A percentile compares a stretch with the other conserved stretches of the same genome.
Conservation (phyloP, 371 early-diverging fungal genomes). For the Mortierella sp. region DNA sequence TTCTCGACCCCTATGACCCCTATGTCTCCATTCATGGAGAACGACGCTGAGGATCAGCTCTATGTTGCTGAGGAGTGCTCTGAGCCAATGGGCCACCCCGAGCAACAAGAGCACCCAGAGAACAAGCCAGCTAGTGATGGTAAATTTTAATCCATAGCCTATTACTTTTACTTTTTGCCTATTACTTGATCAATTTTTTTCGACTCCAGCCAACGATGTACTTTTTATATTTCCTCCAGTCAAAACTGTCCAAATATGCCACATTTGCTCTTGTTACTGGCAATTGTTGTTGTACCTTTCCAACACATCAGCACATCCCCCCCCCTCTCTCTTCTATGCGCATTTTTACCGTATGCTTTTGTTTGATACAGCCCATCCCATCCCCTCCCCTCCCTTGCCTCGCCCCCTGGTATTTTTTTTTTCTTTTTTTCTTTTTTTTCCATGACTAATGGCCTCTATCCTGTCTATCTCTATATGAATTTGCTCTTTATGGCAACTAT, state of each 20-base stretch:
- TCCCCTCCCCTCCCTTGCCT: neutral
- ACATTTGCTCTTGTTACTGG: neutral
- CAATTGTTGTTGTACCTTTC: neutral
- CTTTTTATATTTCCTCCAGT: neutral
- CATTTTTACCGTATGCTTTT: constrained; percentile 6
- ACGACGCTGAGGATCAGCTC: constrained; percentile 47
- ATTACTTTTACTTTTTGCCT: neutral
- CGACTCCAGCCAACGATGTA: constrained; percentile 2
- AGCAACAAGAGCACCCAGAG: constrained; percentile 24
- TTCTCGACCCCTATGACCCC: constrained; percentile 56
- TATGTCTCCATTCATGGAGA: constrained; percentile 56
- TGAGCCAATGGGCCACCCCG: constrained; percentile 13
- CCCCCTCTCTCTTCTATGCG: constrained; percentile 8
- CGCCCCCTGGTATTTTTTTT: constrained; percentile 4
- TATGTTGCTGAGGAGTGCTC: constrained; percentile 36
- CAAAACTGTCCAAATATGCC: constrained; percentile 3
- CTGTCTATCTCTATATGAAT: constrained; percentile 6
- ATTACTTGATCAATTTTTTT: constrained; percentile 7
- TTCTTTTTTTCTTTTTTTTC: too few species aligned
- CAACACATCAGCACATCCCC: neutral
- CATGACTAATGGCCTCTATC: constrained; percentile 39
- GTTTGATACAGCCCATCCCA: neutral
- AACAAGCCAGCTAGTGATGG: constrained; percentile 27
- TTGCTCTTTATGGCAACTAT: neutral
- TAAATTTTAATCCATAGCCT: constrained; percentile 23